Evolutionary conservation across 2,329 filamentous ascomycete species (phyloP).

Genomic region (Xylariaceae sp.): DNA sequence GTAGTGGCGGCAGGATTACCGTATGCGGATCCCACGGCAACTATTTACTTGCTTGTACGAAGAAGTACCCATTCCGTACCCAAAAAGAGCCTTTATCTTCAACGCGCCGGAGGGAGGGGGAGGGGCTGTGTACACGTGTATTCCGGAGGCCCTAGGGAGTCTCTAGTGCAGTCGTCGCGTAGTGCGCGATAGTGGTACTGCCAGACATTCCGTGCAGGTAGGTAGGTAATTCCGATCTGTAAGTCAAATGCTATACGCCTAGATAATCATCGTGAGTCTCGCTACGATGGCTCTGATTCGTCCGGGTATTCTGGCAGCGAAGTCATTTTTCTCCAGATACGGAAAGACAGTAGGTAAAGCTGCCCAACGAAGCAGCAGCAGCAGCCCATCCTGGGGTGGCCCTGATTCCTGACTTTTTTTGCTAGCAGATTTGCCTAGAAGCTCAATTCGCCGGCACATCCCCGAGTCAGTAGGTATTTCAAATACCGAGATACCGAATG

Average conservation of each 20-base stretch:
- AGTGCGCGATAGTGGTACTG: too few relatives aligned
- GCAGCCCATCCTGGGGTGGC: too few relatives aligned
- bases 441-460: background rate
- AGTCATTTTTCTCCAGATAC: slow-evolving; percentile 3
- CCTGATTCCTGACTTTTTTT: background rate
- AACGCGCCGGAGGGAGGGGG: too few relatives aligned
- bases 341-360: background rate
- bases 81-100: too few relatives aligned
- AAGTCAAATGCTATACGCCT: background rate
- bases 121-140: too few relatives aligned
- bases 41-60: too few relatives aligned
- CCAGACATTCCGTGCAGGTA: background rate
- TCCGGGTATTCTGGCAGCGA: background rate
- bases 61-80: too few relatives aligned
- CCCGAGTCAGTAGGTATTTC: slow-evolving; percentile 2
- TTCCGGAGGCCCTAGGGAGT: too few relatives aligned
- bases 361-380: background rate
- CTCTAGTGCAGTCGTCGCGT: too few relatives aligned
- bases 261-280: background rate
- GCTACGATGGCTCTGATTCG: slow-evolving; percentile 7
- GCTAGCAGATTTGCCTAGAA: background rate
- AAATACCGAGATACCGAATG: background rate
- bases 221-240: background rate
- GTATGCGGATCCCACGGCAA: too few relatives aligned
- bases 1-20: too few relatives aligned